Percentiles rank a stretch among this genome's conserved stretches.
Evolutionary conservation across 2,329 filamentous ascomycete species (phyloP).

Genomic region (Cladosporium cucumerinum): DNA sequence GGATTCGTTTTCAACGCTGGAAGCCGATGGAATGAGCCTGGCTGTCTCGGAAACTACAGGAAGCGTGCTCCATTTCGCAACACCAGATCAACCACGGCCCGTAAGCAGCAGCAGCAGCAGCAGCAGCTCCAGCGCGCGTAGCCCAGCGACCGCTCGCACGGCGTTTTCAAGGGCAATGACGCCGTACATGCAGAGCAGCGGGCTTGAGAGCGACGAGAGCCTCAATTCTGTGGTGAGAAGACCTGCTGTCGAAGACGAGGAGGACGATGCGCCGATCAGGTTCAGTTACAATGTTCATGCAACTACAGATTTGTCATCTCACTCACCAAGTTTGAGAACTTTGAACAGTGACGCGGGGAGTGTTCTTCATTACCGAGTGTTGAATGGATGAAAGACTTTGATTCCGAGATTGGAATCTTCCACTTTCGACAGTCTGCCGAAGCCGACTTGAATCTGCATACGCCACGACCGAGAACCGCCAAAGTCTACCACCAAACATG

Average conservation of each 20-base stretch:
- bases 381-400: neutral
- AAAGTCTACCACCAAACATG: neutral
- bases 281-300: neutral
- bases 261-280: neutral
- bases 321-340: conserved; percentile 6
- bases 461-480: too few relatives aligned
- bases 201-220: conserved; percentile 25
- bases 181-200: conserved; percentile 23
- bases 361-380: conserved; percentile 7
- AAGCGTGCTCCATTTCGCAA: conserved; percentile 14
- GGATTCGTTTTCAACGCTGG: neutral
- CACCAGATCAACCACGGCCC: conserved; percentile 18
- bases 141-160: conserved; percentile 30
- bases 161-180: conserved; percentile 22
- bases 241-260: neutral
- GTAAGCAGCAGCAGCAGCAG: conserved; percentile 21
- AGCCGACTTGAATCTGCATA: neutral
- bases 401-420: neutral
- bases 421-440: neutral
- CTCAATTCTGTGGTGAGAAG: conserved; percentile 26
- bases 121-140: conserved; percentile 26
- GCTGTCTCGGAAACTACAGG: neutral
- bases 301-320: too few relatives aligned
- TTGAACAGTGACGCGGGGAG: conserved; percentile 12
- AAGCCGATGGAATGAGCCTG: neutral